Base-by-base conservation (phyloP, 768 basidiomycete genomes). In the Auricularia cornea region DNA sequence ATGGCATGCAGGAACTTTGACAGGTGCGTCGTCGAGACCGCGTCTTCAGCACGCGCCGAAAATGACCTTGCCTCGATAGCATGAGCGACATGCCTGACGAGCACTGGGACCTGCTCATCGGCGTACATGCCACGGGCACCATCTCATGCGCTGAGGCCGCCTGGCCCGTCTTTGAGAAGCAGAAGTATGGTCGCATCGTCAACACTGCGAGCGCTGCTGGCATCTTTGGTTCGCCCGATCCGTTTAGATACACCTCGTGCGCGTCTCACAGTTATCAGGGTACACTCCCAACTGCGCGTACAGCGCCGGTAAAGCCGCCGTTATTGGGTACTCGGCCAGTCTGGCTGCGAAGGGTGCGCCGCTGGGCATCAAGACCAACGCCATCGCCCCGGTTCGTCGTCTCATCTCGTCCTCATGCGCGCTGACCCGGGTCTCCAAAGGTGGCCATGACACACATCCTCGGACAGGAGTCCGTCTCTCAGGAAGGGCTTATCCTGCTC, bases 31-130 rank as follows among this genome's bases (percentile, higher is more conserved):
- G n/a, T n/a, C n/a, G n/a, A n/a, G n/a, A n/a, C n/a, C n/a, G n/a
- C n/a, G n/a, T n/a, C n/a, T n/a, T n/a, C n/a, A n/a, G n/a, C n/a
- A n/a, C n/a, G n/a, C n/a, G n/a, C n/a, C n/a, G n/a, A n/a, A 38
- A 14, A 38, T 38, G 35, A 38, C 16, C 35, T 38, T 8, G 16
- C 35, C 35, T 8, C 8, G 35, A 38, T 38, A 93, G 91, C 23
- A 95, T 99, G 82, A 96, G 92, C 81, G 96, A 94, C 76, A 96
- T 99, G 93, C 80, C 91, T 0, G 95, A 98, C 74, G 83, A 87
- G 71, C 94, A 98, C 69, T 96, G 90, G 83, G 94, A 97, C 69
- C 85, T 91, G 65, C 81, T 98, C 61, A 82, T 84, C 59, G 83
- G 88, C 26, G 94, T 98, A 11, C 97, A 98, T 71, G 74, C 98